These are phyloP conservation scores for Pinus albicaulis DNA, from an alignment of 75 land plant genomes.

Conservation along the genomic window DNA sequence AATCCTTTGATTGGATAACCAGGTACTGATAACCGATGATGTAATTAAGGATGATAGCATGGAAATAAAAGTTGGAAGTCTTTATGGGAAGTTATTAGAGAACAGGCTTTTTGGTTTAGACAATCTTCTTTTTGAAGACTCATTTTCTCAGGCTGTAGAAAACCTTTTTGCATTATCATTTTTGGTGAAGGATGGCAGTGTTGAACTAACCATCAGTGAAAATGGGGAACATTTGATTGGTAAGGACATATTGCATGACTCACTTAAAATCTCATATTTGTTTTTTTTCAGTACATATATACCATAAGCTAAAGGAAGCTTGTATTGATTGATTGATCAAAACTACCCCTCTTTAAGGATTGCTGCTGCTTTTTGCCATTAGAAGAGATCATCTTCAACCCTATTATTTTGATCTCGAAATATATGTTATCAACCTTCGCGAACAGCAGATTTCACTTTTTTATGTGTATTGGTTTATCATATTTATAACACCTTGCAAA, in stretches of 20 bases:
- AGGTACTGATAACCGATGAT: background rate
- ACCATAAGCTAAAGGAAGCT: too few relatives aligned
- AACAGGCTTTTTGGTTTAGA: background rate
- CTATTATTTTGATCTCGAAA: too few relatives aligned
- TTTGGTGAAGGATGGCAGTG: conserved; percentile 3
- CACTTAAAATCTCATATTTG: too few relatives aligned
- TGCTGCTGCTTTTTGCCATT: too few relatives aligned
- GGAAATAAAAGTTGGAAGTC: background rate
- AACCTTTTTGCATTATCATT: conserved; percentile 8
- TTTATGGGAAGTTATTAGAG: background rate
- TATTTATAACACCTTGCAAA: too few relatives aligned
- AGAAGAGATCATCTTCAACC: too few relatives aligned
- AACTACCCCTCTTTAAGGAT: too few relatives aligned
- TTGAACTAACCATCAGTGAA: background rate
- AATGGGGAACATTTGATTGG: background rate
- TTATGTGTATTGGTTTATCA: too few relatives aligned
- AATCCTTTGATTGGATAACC: background rate
- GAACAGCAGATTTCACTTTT: too few relatives aligned
- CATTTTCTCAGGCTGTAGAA: conserved; percentile 4
- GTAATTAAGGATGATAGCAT: background rate
- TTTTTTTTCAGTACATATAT: too few relatives aligned
- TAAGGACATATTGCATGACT: background rate
- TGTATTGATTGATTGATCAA: too few relatives aligned
- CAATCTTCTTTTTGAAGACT: background rate
- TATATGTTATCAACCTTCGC: too few relatives aligned